Percentiles rank a stretch among this genome's conserved stretches.
These are phyloP conservation scores for Sphaerobolus stellatus DNA, from an alignment of 1,284 basidiomycete species.

Conservation along the genomic window DNA sequence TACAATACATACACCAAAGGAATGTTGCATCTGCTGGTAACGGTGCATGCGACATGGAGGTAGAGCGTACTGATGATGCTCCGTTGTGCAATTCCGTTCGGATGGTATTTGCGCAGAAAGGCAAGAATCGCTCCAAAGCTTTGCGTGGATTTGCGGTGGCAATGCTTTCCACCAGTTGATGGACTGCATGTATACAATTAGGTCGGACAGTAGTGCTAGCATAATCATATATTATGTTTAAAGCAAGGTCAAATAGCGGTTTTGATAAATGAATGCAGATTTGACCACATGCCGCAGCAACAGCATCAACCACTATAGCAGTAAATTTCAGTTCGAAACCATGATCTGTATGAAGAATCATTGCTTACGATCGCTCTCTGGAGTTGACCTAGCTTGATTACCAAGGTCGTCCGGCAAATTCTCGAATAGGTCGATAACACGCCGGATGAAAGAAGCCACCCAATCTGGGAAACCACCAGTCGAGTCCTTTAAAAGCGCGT, in stretches of 20 bases:
- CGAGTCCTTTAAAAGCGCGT: conserved; percentile 60
- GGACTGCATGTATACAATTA: conserved; percentile 85
- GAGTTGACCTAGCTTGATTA: conserved; percentile 52
- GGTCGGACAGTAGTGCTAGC: conserved; percentile 76
- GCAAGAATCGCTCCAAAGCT: conserved; percentile 75
- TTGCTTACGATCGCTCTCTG: conserved; percentile 55
- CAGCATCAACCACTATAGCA: conserved; percentile 57
- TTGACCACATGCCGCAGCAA: conserved; percentile 65
- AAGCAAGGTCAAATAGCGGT: conserved; percentile 75
- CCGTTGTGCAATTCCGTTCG: conserved; percentile 79
- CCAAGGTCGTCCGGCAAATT: conserved; percentile 84
- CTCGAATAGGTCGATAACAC: conserved; percentile 82
- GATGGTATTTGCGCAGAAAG: conserved; percentile 74
- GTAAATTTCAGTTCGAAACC: not conserved
- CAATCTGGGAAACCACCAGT: conserved; percentile 72
- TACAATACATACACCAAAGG: conserved; percentile 72
- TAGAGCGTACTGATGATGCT: conserved; percentile 82
- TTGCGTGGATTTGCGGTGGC: conserved; percentile 78
- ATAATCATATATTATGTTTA: conserved; percentile 80
- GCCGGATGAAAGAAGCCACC: conserved; percentile 79
- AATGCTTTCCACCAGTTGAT: conserved; percentile 84
- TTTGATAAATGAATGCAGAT: conserved; percentile 85
- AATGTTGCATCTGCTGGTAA: conserved; percentile 83
- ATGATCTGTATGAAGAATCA: not conserved
- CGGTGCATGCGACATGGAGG: conserved; percentile 67